Conservation (phyloP, 2,329 filamentous ascomycete species). For the Cladosporium cucumerinum region DNA sequence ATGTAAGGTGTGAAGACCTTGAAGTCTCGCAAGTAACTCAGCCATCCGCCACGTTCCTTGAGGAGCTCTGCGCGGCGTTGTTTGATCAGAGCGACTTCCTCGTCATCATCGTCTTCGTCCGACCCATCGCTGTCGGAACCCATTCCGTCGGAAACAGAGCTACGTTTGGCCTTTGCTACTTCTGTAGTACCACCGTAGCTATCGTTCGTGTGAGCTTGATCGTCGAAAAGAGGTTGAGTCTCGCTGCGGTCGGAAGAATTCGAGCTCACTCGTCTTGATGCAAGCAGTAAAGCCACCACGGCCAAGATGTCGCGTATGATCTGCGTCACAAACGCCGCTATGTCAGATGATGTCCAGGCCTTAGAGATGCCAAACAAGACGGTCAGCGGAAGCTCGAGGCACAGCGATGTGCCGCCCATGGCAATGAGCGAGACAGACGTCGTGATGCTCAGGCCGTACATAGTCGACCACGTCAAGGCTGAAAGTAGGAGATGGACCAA, state of each 20-base stretch:
- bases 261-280: not conserved
- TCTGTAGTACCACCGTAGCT: conserved; percentile 1
- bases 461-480: conserved; percentile 2
- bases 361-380: not conserved
- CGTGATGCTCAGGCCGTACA: not conserved
- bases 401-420: not conserved
- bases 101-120: conserved; percentile 32
- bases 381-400: not conserved
- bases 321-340: not conserved
- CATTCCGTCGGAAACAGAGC: not conserved
- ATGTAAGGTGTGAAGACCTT: conserved; percentile 72
- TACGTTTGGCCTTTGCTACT: not conserved
- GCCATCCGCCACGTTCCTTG: conserved; percentile 72
- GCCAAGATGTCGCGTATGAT: not conserved
- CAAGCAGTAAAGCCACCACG: not conserved
- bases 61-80: conserved; percentile 57
- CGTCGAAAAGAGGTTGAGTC: not conserved
- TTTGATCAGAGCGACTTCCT: conserved; percentile 48
- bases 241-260: not conserved
- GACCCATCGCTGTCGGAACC: not conserved
- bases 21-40: conserved; percentile 72
- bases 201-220: not conserved
- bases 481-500: conserved; percentile 31
- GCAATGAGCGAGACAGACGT: not conserved
- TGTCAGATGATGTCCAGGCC: not conserved